Percentiles rank a stretch among this genome's conserved stretches.
These are phyloP conservation scores for Hymenoscyphus repandus DNA, from an alignment of 2,329 filamentous ascomycete species.

Conservation along the genomic window DNA sequence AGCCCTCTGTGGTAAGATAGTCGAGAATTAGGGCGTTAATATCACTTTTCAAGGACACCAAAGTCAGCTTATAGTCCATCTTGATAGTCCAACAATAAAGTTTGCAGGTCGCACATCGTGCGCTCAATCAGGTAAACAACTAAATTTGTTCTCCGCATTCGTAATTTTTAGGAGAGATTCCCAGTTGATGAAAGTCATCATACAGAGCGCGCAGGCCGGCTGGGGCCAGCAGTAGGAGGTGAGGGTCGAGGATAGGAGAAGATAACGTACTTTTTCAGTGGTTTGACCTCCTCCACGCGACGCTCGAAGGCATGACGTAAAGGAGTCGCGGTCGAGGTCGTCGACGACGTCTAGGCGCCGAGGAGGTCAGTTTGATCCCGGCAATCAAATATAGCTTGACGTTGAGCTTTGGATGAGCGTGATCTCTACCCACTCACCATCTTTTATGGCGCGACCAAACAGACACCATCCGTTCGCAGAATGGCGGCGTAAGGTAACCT, in stretches of 20 bases:
- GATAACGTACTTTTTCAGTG: slow-evolving; percentile 77
- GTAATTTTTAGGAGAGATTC: slow-evolving; percentile 98
- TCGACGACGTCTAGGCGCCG: slow-evolving; percentile 28
- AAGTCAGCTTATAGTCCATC: slow-evolving; percentile 16
- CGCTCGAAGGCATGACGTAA: slow-evolving; percentile 58
- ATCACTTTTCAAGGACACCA: slow-evolving; percentile 54
- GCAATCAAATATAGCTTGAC: background rate
- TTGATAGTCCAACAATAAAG: background rate
- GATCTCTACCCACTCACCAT: slow-evolving; percentile 24
- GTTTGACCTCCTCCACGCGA: slow-evolving; percentile 77
- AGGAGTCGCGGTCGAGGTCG: slow-evolving; percentile 64
- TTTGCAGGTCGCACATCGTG: slow-evolving; percentile 6
- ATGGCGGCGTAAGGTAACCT: background rate
- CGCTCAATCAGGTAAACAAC: slow-evolving; percentile 64
- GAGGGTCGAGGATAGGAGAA: background rate
- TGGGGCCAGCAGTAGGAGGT: slow-evolving; percentile 5
- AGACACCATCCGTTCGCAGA: slow-evolving; percentile 19
- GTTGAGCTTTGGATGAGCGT: background rate
- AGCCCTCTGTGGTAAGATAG: slow-evolving; percentile 94
- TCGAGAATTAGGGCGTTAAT: slow-evolving; percentile 95
- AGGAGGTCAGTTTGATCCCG: slow-evolving; percentile 10
- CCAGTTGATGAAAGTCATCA: slow-evolving; percentile 92
- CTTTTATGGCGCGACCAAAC: slow-evolving; percentile 18
- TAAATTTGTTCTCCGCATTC: slow-evolving; percentile 86
- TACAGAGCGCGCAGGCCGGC: slow-evolving; percentile 34